Evolutionary conservation across 1,139 yeast genomes (phyloP).

Genomic region (Kodamaea ohmeri): DNA sequence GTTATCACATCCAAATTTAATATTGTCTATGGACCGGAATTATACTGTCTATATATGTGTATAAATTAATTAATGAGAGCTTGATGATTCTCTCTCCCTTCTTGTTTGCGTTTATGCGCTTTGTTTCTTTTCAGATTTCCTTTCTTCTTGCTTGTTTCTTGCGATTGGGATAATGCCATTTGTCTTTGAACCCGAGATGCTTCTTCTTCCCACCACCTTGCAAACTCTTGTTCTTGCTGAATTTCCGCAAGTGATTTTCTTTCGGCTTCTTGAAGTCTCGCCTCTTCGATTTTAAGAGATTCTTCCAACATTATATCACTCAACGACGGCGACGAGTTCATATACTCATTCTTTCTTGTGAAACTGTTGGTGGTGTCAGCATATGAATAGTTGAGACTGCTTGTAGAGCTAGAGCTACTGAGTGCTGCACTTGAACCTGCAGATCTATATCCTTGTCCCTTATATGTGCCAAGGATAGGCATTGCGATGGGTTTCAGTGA

Average conservation of each 20-base stretch:
- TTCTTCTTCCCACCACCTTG: slow-evolving; percentile 80
- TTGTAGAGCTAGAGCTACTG: slow-evolving; percentile 7
- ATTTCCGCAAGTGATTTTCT: slow-evolving; percentile 59
- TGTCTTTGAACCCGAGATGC: slow-evolving; percentile 55
- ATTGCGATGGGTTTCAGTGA: neutral
- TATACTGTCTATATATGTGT: neutral
- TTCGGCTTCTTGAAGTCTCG: slow-evolving; percentile 27
- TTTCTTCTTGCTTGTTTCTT: slow-evolving; percentile 1
- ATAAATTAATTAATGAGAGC: neutral
- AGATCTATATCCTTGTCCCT: neutral
- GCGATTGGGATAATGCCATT: slow-evolving; percentile 22
- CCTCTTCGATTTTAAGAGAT: slow-evolving; percentile 42
- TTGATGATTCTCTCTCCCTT: neutral
- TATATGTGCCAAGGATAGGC: slow-evolving; percentile 1
- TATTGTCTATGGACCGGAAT: neutral
- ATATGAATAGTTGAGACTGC: slow-evolving; percentile 1
- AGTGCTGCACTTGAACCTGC: neutral
- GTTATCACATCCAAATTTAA: neutral
- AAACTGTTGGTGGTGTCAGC: neutral
- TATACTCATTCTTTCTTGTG: neutral
- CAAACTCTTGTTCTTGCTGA: slow-evolving; percentile 78
- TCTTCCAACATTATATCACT: slow-evolving; percentile 47
- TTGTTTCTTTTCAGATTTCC: slow-evolving; percentile 1
- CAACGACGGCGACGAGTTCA: slow-evolving; percentile 23
- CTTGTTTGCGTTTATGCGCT: slow-evolving; percentile 2